Evolutionary conservation across 139 green algal species (phyloP).

Genomic region (Trebouxia sp.): DNA sequence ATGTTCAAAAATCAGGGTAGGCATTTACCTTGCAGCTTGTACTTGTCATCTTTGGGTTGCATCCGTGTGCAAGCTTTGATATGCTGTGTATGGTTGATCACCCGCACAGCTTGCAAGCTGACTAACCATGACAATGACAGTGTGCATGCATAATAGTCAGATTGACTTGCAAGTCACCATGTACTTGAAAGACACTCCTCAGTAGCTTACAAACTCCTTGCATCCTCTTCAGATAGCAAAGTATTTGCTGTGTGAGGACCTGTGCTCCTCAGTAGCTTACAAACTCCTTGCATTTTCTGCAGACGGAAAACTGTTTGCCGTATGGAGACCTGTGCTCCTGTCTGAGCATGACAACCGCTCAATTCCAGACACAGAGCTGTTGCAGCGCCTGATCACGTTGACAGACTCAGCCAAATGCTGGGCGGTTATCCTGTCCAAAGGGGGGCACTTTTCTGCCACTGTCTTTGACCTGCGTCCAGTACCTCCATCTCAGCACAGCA

Average conservation of each 20-base stretch:
- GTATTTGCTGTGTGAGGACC: no score
- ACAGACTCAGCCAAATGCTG: conserved; percentile 34
- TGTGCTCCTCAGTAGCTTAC: no score
- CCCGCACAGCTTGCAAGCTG: no score
- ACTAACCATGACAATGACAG: no score
- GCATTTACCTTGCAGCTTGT: no score
- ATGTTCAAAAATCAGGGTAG: conserved; percentile 3
- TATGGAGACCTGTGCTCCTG: conserved; percentile 71
- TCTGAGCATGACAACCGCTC: conserved; percentile 38
- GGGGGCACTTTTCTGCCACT: conserved; percentile 79
- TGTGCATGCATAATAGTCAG: background rate
- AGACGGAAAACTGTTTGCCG: conserved; percentile 39
- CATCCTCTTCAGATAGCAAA: no score
- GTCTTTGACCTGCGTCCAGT: conserved; percentile 53
- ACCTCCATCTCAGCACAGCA: conserved; percentile 29
- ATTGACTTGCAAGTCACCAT: background rate
- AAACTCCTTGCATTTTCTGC: background rate
- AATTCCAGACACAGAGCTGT: conserved; percentile 10
- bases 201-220: no score
- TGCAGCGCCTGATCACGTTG: conserved; percentile 50
- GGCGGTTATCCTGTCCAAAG: conserved; percentile 51
- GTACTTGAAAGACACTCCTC: no score
- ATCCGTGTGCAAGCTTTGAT: no score
- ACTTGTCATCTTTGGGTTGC: no score
- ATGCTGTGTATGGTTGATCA: no score